A percentile compares a stretch with the other conserved stretches of the same genome.
Evolutionary conservation across 768 basidiomycete genomes (phyloP).

Genomic region (Leccinum subgranulosum): DNA sequence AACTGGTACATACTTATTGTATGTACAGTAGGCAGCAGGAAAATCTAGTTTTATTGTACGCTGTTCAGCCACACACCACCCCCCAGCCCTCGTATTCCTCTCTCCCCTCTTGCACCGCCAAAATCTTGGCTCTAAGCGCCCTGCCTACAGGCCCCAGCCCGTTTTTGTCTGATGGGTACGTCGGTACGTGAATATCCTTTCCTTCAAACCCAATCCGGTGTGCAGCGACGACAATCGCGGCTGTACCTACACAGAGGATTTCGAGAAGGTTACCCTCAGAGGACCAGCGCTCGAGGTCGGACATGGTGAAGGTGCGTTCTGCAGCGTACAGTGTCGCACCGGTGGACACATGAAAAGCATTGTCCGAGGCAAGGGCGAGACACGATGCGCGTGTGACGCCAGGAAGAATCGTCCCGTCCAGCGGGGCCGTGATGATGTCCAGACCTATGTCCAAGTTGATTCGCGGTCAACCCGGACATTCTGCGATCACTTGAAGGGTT

Average conservation of each 20-base stretch:
- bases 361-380: slow-evolving; percentile 65
- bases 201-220: slow-evolving; percentile 73
- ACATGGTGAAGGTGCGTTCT: slow-evolving; percentile 62
- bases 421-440: slow-evolving; percentile 84
- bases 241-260: slow-evolving; percentile 83
- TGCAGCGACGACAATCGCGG: slow-evolving; percentile 71
- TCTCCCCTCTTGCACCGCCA: slow-evolving; percentile 73
- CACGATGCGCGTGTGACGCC: slow-evolving; percentile 90
- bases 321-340: slow-evolving; percentile 38
- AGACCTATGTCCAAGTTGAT: slow-evolving; percentile 24
- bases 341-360: slow-evolving; percentile 37
- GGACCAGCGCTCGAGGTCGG: slow-evolving; percentile 53
- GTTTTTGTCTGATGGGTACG: slow-evolving; percentile 35
- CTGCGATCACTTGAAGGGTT: not conserved
- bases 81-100: slow-evolving; percentile 64
- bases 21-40: too few species aligned
- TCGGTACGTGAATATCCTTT: slow-evolving; percentile 60
- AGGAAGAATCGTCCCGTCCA: slow-evolving; percentile 90
- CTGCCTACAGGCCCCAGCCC: slow-evolving; percentile 58
- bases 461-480: not conserved
- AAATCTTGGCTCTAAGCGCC: slow-evolving; percentile 67
- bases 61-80: slow-evolving; percentile 31
- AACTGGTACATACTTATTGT: too few species aligned
- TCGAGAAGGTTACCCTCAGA: slow-evolving; percentile 69
- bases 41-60: too few species aligned